Evolutionary conservation across 108 stramenopile genomes (phyloP).

Genomic region (Parietichytrium sp.): DNA sequence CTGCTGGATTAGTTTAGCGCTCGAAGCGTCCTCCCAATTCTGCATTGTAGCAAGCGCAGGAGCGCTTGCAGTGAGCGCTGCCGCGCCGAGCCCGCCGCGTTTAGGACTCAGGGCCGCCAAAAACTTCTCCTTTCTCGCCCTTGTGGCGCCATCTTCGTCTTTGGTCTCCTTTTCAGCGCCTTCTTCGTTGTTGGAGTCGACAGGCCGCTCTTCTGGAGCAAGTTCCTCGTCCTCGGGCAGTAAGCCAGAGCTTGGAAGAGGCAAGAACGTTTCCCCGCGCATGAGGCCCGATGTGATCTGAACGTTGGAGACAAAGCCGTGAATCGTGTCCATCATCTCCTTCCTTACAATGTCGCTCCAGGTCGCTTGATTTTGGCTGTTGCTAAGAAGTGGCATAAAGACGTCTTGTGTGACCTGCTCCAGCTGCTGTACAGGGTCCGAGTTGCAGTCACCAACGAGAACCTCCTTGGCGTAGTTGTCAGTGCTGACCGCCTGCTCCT

Average conservation of each 20-base stretch:
- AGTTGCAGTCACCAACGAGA: constrained; percentile 38
- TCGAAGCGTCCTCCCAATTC: background rate
- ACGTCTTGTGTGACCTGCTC: constrained; percentile 31
- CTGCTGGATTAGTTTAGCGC: background rate
- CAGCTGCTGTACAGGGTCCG: constrained; percentile 40
- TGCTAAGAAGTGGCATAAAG: constrained; percentile 38
- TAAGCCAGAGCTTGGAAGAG: constrained; percentile 39
- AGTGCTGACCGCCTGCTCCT: background rate
- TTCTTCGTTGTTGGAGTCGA: no score
- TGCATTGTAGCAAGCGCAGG: background rate
- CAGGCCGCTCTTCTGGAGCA: no score
- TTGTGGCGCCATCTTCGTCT: no score
- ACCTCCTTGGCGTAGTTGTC: background rate
- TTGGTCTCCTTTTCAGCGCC: no score
- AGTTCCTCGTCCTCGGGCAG: background rate
- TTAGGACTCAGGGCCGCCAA: background rate
- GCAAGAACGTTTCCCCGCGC: constrained; percentile 46
- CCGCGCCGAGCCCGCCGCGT: background rate
- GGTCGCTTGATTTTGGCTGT: background rate
- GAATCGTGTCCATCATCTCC: constrained; percentile 45
- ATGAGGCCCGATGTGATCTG: constrained; percentile 54
- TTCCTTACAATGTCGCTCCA: constrained; percentile 40
- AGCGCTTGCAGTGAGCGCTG: constrained; percentile 15
- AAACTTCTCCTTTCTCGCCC: background rate
- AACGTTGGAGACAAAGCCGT: constrained; percentile 50